Evolutionary conservation across 2,329 filamentous ascomycete species (phyloP), one percentile per base, ranked within the genome.

Genomic region (Scleromitrula shiraiana): DNA sequence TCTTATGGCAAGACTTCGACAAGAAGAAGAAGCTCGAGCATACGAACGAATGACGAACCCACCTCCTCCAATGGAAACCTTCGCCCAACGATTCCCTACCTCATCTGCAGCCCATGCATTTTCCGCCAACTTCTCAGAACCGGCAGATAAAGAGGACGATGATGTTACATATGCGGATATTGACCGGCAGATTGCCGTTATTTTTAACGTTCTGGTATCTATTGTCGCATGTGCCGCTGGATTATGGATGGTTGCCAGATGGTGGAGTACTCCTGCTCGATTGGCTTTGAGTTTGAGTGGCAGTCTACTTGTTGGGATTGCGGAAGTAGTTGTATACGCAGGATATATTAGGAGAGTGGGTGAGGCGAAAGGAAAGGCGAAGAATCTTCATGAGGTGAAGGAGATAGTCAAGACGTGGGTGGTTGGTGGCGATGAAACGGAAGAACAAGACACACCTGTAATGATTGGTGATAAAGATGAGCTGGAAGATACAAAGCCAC

Each of bases 171-270:
- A 82, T 54, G 75, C 77, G 29, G 86, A 93, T 51, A 73, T 93
- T 1, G 84, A 91, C 63, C 75, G 85, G n/a, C 88, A 93, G 60
- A 69, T 93, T 49, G 82, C 85, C 35, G 72, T 97, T 7, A 88
- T 97, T 43, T 75, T 95, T 59, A 98, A 97, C 65, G 88, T 97
- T 42, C 69, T 96, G 32, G 74, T 95, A 45, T 95, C 88, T 43
- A 85, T 96, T 45, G 70, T 91, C 2, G 87, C 90, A 37, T 85
- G 85, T 42, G 84, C 81, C 2, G 80, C 76, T 2, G 86, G 85
- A 7, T 75, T 93, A 27, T 93, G 86, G 87, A 74, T 89, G n/a
- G 76, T 77, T 14, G 83, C 83, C 1, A 73, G 81, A 42, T 86
- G 85, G 75, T 91, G 85, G 86, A 82, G 75, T 53, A 76, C 83